These are phyloP conservation scores for Xylaria sp. DNA, from an alignment of 2,329 filamentous ascomycete species.

Conservation along the genomic window DNA sequence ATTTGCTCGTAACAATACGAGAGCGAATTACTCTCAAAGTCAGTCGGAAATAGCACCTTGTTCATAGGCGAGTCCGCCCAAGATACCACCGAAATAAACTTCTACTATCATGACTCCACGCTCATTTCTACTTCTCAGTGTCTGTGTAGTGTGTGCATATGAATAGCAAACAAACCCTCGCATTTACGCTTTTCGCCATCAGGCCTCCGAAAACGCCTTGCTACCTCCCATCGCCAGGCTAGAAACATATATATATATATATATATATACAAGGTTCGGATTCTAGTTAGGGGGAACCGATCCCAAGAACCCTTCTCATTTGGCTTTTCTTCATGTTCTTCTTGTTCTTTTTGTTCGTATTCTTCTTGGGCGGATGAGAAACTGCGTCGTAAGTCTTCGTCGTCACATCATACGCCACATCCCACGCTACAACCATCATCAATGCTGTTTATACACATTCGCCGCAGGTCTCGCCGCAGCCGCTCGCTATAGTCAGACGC, in stretches of 20 bases:
- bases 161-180: slow-evolving; percentile 12
- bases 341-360: not conserved
- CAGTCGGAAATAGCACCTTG: not conserved
- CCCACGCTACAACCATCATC: not conserved
- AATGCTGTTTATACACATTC: not conserved
- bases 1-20: not conserved
- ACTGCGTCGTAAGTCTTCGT: slow-evolving; percentile 27
- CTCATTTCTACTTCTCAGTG: not conserved
- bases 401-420: slow-evolving; percentile 22
- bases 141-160: not conserved
- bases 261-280: slow-evolving; percentile 23
- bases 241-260: slow-evolving; percentile 24
- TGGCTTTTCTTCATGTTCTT: slow-evolving; percentile 9
- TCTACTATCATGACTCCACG: not conserved
- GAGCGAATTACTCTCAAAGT: slow-evolving; percentile 1
- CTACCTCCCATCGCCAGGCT: slow-evolving; percentile 30
- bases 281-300: slow-evolving; percentile 7
- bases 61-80: not conserved
- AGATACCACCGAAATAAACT: slow-evolving; percentile 3
- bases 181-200: slow-evolving; percentile 19
- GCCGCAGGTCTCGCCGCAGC: not conserved
- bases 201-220: slow-evolving; percentile 34
- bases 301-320: slow-evolving; percentile 5
- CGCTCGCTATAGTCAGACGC: not conserved
- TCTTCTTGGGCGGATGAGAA: not conserved